Conservation (phyloP, 352 stramenopile species). For the Globisporangium rhizosaccharum region DNA sequence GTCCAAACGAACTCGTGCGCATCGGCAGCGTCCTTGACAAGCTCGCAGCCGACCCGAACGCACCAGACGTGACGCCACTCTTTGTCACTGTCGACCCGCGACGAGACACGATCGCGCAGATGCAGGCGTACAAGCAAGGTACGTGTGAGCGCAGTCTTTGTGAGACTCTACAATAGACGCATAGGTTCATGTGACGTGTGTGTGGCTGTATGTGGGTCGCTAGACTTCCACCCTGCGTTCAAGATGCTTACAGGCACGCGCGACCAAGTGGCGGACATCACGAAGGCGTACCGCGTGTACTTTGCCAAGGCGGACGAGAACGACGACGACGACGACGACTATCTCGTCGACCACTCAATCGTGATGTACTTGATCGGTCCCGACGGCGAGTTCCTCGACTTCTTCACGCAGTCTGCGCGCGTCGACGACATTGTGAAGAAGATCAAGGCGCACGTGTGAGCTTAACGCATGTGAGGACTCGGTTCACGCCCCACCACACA, state of each 20-base stretch:
- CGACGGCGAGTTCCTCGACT: conserved; percentile 97
- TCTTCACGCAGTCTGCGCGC: conserved; percentile 97
- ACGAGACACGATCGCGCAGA: conserved; percentile 95
- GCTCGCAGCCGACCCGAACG: conserved; percentile 64
- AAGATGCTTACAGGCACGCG: conserved; percentile 91
- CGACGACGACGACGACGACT: conserved; percentile 96
- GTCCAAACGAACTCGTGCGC: conserved; percentile 98
- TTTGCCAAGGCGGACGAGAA: conserved; percentile 95
- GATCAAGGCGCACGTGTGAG: conserved; percentile 81
- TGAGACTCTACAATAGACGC: neutral
- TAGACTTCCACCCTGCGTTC: conserved; percentile 81
- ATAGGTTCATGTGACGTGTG: neutral
- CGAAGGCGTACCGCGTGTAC: conserved; percentile 99
- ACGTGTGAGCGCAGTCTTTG: neutral
- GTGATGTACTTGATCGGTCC: conserved; percentile 98
- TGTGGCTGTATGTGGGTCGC: neutral
- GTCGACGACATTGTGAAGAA: conserved; percentile 94
- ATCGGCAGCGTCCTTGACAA: conserved; percentile 94
- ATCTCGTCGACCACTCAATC: conserved; percentile 99
- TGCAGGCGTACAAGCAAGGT: conserved; percentile 94
- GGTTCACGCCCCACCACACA: neutral
- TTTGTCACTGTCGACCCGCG: conserved; percentile 98
- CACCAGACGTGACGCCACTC: conserved; percentile 80
- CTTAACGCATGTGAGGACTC: neutral
- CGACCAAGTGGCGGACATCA: conserved; percentile 94